phyloP scores from a whole-genome alignment of 2,329 filamentous ascomycete species.

The Cordyceps fumosorosea region DNA sequence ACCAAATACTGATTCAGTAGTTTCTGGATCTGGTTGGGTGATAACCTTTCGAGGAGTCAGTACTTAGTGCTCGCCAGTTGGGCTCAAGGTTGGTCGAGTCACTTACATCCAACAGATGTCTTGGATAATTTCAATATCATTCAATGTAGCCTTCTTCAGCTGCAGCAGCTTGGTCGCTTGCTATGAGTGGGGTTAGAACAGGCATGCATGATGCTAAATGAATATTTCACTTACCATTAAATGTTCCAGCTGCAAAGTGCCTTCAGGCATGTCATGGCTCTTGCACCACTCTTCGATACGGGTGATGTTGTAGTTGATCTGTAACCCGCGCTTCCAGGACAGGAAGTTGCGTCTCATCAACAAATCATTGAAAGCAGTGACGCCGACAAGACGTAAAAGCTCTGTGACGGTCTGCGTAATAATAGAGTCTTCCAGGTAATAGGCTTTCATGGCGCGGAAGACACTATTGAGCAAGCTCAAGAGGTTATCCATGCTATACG shows the following conservation, averaged over 20 bases:
- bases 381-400: conserved; percentile 84
- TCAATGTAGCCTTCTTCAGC: conserved; percentile 96
- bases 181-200: conserved; percentile 35
- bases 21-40: conserved; percentile 98
- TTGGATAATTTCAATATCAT: conserved; percentile 99
- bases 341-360: conserved; percentile 98
- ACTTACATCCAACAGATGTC: conserved; percentile 99
- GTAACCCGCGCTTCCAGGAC: conserved; percentile 96
- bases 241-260: conserved; percentile 94
- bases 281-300: conserved; percentile 99
- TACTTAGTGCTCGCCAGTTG: not conserved
- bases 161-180: conserved; percentile 98
- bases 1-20: conserved; percentile 97
- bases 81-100: not conserved
- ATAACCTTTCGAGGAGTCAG: conserved; percentile 56
- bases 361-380: conserved; percentile 96
- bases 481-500: conserved; percentile 99
- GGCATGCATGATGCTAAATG: not conserved
- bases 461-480: conserved; percentile 93
- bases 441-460: conserved; percentile 98
- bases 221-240: conserved; percentile 62
- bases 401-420: conserved; percentile 94
- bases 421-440: conserved; percentile 93
- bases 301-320: conserved; percentile 99
- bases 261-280: conserved; percentile 98